These are phyloP conservation scores for Alternaria postmessia DNA, from an alignment of 2,329 filamentous ascomycete species.

Conservation along the genomic window DNA sequence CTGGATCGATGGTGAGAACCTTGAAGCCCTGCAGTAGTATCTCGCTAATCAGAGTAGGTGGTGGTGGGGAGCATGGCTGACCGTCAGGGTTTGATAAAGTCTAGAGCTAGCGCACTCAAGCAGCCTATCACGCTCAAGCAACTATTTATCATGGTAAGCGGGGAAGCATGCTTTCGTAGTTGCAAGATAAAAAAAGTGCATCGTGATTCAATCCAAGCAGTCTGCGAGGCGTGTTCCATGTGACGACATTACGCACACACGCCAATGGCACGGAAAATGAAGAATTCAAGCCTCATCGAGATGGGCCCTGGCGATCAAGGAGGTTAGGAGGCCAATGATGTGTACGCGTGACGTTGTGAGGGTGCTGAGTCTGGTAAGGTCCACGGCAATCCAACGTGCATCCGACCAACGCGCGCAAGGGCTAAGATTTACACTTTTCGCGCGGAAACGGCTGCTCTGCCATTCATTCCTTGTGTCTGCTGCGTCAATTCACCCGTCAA, in stretches of 20 bases:
- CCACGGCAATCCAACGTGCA: constrained; percentile 34
- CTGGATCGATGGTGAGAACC: constrained; percentile 25
- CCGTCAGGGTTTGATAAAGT: constrained; percentile 20
- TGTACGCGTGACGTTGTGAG: constrained; percentile 45
- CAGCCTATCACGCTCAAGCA: constrained; percentile 25
- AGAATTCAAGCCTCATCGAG: constrained; percentile 21
- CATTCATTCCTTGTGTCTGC: constrained; percentile 18
- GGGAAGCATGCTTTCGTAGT: constrained; percentile 9
- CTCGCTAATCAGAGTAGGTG: constrained; percentile 32
- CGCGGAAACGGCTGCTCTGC: constrained; percentile 23
- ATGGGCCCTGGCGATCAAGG: constrained; percentile 36
- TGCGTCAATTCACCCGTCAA: constrained; percentile 32
- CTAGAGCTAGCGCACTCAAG: constrained; percentile 21
- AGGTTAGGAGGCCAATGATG: constrained; percentile 24
- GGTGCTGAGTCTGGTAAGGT: constrained; percentile 31
- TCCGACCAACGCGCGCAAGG: constrained; percentile 13
- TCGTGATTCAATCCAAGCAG: constrained; percentile 6
- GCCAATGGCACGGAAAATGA: constrained; percentile 13
- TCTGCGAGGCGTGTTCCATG: constrained; percentile 6
- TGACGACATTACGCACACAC: constrained; percentile 11
- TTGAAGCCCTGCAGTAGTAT: constrained; percentile 43
- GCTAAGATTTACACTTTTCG: constrained; percentile 16
- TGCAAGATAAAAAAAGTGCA: constrained; percentile 8
- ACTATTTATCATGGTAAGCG: constrained; percentile 14
- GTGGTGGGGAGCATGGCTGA: constrained; percentile 24